Base-by-base conservation (phyloP, 108 stramenopile species). In the Cafeteria roenbergensis region DNA sequence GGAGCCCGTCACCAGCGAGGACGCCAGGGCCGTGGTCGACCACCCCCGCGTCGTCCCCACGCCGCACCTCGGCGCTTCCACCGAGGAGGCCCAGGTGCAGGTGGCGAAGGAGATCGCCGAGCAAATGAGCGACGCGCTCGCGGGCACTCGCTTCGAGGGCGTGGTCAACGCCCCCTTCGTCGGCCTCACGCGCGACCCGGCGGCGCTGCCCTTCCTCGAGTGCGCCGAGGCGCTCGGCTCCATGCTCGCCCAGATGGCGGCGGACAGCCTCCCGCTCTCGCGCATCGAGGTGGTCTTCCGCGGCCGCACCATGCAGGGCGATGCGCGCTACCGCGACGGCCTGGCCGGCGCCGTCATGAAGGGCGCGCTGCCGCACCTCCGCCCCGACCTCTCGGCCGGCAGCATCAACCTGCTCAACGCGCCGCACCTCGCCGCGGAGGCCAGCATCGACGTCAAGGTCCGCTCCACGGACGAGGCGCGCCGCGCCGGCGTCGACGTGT, bases 61-160 rank as follows among this genome's bases (percentile, higher is more conserved):
- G 25, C 94, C 94, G 21, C 94, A 95, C 69, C 80, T 95, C 58
- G 94, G 94, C 48, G 94, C 94, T 34, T 90, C 89, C 30, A 95
- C 94, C 21, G 89, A 81, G 68, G 94, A 95, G 79, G 94, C 94
- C 34, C 90, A 95, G 78, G 90, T 90, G 76, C 83, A 88, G 60
- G 92, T 90, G 42, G 81, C 92, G 25, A 73, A 85, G 71, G 89
- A 90, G 88, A 90, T 90, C 33, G 88, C 88, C 1, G 81, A 88
- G 62, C 89, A 90, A 34, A 88, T 93, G 64, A 78, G 81, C 55
- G 76, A 80, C 62, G 59, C 30, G 22, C 37, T 61, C 17, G 59
- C 17, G 17, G 59, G 59, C 34, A 61, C 2, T 6, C 22, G 22
- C 17, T 61, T 2, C 21, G 22, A 2, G 34, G 59, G 59, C 22